These are phyloP conservation scores for Dimargaris cristalligena DNA, from an alignment of 192 early-diverging fungal genomes.

Conservation along the genomic window DNA sequence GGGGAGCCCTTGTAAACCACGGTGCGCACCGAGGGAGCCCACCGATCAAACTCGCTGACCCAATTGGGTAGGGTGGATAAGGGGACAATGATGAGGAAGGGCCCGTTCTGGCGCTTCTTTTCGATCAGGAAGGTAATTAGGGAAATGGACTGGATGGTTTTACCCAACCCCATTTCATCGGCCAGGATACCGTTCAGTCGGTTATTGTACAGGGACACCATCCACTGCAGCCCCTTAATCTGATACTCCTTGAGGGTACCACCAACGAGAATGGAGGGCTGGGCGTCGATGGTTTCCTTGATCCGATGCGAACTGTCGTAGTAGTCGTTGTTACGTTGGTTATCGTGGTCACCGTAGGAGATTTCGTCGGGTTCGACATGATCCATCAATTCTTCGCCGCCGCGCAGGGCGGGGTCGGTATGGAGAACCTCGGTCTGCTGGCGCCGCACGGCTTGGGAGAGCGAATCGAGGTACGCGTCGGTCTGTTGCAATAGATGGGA, in stretches of 20 bases:
- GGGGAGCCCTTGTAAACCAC: constrained; percentile 90
- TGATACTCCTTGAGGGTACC: constrained; percentile 93
- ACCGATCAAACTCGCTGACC: constrained; percentile 93
- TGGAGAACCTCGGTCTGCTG: constrained; percentile 51
- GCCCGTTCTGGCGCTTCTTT: constrained; percentile 81
- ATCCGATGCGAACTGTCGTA: constrained; percentile 78
- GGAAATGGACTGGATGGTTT: constrained; percentile 91
- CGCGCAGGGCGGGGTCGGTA: constrained; percentile 19
- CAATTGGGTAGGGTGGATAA: constrained; percentile 94
- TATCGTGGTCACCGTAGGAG: constrained; percentile 22
- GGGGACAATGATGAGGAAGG: constrained; percentile 92
- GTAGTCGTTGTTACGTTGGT: constrained; percentile 46
- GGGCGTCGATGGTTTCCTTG: constrained; percentile 58
- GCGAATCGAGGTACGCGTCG: constrained; percentile 59
- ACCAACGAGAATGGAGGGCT: constrained; percentile 72
- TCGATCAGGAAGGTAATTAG: constrained; percentile 93
- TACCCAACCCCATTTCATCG: constrained; percentile 86
- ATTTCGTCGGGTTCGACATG: too few species aligned
- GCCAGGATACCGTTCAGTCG: constrained; percentile 93
- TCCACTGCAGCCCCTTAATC: constrained; percentile 95
- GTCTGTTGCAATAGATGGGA: constrained; percentile 84
- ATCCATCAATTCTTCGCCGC: constrained; percentile 29
- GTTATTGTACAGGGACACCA: constrained; percentile 98
- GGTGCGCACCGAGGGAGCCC: constrained; percentile 79
- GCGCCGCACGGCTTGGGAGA: constrained; percentile 68